Evolutionary conservation across 2,329 filamentous ascomycete genomes (phyloP), one percentile per base, ranked within the genome.

Genomic region (Aspergillus caelatus): DNA sequence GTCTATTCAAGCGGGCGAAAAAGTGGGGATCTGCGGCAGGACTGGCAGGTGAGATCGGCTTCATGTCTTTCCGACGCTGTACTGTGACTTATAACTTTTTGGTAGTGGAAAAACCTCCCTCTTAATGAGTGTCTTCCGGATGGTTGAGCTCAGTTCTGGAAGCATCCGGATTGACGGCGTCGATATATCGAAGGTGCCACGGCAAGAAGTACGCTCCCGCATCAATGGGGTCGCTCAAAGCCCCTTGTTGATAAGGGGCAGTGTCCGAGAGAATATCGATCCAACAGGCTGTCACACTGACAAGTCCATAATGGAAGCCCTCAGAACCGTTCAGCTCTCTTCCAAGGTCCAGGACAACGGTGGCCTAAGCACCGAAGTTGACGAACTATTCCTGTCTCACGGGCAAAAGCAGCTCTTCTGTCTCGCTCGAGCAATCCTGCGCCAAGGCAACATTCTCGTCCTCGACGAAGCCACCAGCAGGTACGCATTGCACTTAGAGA

Each of bases 391-490:
- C 57, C 77, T 88, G 7, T 84, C 82, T 6, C 82, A 84, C 39
- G 89, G 89, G 0, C 88, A 91, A 72, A 83, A 83, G 52, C 88
- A 91, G 69, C 79, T 91, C 0, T 88, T 91, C 67, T 87, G 84
- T 65, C 80, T 91, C 1, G 88, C 85, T 0, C 76, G 88, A 0
- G 88, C 86, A 0, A 79, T 90, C 21, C 73, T 90, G 9, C 76
- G 83, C 10, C 72, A 75, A 10, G 77, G 78, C 57, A 79, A 76
- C 28, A 76, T 82, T 59, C 72, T 83, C 14, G 75, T 83, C 39
- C 73, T 83, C 23, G 81, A 83, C 62, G 81, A 83, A 68, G 80
- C 64, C 12, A 67, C 63, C 21, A 67, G 64, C 65, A 66, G 64
- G 65, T 67, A 63, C 30, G 53, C 30, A 46, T 34, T 34, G 11